Base-by-base conservation (phyloP, 208 protist species). In the Angomonas deanei region DNA sequence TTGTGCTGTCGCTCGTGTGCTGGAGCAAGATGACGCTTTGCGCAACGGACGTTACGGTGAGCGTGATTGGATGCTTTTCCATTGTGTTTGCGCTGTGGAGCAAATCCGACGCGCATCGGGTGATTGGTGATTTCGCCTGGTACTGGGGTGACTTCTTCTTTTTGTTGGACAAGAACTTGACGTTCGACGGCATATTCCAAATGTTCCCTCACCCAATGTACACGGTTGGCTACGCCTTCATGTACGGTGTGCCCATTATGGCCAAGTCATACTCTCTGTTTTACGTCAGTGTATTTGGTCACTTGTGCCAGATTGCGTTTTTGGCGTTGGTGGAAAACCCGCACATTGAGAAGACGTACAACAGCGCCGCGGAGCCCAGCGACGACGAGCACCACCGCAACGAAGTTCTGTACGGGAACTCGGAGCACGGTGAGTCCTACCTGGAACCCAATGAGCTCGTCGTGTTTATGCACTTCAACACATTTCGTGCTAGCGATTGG, bases 61-160 rank as follows among this genome's bases (percentile, higher is more conserved):
- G 97, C 62, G 28, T 88, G 10, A 30, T 97, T 13, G 94, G 91
- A 31, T 23, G 64, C 21, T 60, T 58, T 11, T 82, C 96, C 4
- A 84, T 90, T 56, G 61, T 65, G 1, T 97, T 98, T 68, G 93
- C 91, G 21, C 74, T 96, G 52, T 98, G 89, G 88, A 82, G 94
- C 47, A 98, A 98, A 74, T 67, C 84, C 0, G 95, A 98, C 70
- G 95, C 96, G n/a, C 94, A 97, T 68, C 89, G 93, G 59, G 90
- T 98, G 32, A 86, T 98, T 42, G 92, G 94, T 36, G 94, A 98
- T 69, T 98, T 92, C 67, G 95, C 94, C 8, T 98, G 97, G 95
- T 98, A 98, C 72, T 98, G 96, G 93, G 94, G 95, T 21, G 96
- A 98, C 77, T 98, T 97, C 73, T 98, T 98, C 85, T 98, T 98